Conservation (phyloP, 2,329 filamentous ascomycete species). For the Fusarium sterilihyphosum region DNA sequence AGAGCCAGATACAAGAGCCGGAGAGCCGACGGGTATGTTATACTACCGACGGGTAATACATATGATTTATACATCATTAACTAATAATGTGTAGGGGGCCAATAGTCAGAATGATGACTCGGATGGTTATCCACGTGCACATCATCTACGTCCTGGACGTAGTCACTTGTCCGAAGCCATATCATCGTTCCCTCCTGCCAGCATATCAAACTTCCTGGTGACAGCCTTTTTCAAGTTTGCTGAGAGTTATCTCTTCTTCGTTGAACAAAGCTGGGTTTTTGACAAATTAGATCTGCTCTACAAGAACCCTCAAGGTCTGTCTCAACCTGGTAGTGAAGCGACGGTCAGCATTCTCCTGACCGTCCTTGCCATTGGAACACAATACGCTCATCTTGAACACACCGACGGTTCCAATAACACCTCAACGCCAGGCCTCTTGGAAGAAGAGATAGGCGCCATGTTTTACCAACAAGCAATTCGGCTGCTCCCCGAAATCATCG, state of each 20-base stretch:
- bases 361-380: neutral
- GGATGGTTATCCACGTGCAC: neutral
- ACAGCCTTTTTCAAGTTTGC: neutral
- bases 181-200: neutral
- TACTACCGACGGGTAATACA: too few relatives aligned
- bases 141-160: neutral
- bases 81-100: neutral
- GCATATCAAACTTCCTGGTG: neutral
- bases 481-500: neutral
- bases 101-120: neutral
- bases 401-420: too few relatives aligned
- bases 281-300: neutral
- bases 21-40: neutral
- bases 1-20: neutral
- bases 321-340: neutral
- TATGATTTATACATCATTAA: neutral
- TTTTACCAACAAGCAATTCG: neutral
- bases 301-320: neutral
- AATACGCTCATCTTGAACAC: neutral
- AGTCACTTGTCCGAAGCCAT: neutral
- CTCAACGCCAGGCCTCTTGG: neutral
- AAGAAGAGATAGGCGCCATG: slow-evolving; percentile 5
- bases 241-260: slow-evolving; percentile 1
- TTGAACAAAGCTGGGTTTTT: neutral
- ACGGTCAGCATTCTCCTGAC: neutral